Evolutionary conservation across 345 rosid genomes (phyloP).

Genomic region (Eucalyptus cloeziana): DNA sequence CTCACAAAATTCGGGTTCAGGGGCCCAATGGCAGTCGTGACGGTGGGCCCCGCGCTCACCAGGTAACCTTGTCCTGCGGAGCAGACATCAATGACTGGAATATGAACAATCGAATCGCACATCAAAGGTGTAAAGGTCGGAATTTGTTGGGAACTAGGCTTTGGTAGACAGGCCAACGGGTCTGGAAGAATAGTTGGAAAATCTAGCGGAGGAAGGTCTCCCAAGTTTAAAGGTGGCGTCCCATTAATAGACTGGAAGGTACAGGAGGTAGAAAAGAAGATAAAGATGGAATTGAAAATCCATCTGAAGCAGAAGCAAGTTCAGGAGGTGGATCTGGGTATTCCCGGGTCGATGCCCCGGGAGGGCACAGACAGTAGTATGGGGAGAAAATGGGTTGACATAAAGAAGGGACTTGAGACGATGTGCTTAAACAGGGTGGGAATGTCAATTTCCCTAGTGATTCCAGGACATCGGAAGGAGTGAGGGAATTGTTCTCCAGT

Average conservation of each 20-base stretch:
- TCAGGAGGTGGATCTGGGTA: constrained; percentile 17
- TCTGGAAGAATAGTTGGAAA: constrained; percentile 5
- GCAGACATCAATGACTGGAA: constrained; percentile 83
- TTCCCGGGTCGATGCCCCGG: constrained; percentile 34
- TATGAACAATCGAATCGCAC: constrained; percentile 89
- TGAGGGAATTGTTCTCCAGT: background rate
- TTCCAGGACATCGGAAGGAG: constrained; percentile 18
- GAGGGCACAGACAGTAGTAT: constrained; percentile 90
- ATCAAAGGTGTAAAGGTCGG: constrained; percentile 76
- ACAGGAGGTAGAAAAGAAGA: constrained; percentile 53
- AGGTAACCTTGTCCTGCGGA: constrained; percentile 94
- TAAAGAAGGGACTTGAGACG: constrained; percentile 21
- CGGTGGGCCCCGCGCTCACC: constrained; percentile 71
- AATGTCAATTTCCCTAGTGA: constrained; percentile 20
- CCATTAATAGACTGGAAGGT: constrained; percentile 36
- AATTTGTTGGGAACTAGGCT: constrained; percentile 36
- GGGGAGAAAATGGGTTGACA: constrained; percentile 60
- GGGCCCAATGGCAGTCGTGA: constrained; percentile 56
- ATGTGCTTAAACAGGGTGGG: constrained; percentile 14
- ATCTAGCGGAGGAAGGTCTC: constrained; percentile 8
- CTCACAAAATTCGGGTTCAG: constrained; percentile 38
- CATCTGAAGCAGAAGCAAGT: constrained; percentile 23
- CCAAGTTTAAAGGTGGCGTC: constrained; percentile 34
- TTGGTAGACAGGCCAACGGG: background rate
- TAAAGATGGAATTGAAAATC: constrained; percentile 24